A percentile compares a stretch with the other conserved stretches of the same genome.
Conservation (phyloP, 1,284 basidiomycete genomes). For the Ceratobasidium sp. region DNA sequence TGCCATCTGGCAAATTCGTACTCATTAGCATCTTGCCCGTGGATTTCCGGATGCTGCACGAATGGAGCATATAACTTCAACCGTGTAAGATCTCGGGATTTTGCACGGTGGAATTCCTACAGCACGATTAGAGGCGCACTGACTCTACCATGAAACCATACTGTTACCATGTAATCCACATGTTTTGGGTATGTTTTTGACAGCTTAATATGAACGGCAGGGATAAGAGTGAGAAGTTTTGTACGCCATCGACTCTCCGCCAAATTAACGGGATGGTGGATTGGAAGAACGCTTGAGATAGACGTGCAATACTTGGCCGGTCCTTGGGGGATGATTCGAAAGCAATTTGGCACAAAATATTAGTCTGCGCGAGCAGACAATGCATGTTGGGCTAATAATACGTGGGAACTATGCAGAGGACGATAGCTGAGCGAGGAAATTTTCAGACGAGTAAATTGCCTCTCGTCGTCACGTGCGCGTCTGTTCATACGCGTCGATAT, state of each 20-base stretch:
- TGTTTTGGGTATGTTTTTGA: background rate
- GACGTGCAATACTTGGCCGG: background rate
- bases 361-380: too few relatives aligned
- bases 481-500: too few relatives aligned
- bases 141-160: background rate
- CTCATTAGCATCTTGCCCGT: background rate
- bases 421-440: too few relatives aligned
- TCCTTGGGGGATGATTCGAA: background rate
- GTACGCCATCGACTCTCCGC: slow-evolving; percentile 5
- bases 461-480: too few relatives aligned
- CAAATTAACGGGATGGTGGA: slow-evolving; percentile 8
- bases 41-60: background rate
- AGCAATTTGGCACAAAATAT: too few relatives aligned
- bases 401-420: too few relatives aligned
- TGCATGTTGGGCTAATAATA: too few relatives aligned
- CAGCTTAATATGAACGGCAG: background rate
- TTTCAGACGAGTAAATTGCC: too few relatives aligned
- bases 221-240: slow-evolving; percentile 14
- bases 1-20: background rate
- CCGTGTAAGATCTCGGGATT: background rate
- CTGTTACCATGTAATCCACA: background rate
- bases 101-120: background rate
- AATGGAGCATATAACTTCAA: slow-evolving; percentile 14
- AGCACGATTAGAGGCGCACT: too few relatives aligned
- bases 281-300: slow-evolving; percentile 12